Percentiles rank a stretch among this genome's conserved stretches.
These are phyloP conservation scores for Penicillium paneum DNA, from an alignment of 2,329 filamentous ascomycete genomes.

Conservation along the genomic window DNA sequence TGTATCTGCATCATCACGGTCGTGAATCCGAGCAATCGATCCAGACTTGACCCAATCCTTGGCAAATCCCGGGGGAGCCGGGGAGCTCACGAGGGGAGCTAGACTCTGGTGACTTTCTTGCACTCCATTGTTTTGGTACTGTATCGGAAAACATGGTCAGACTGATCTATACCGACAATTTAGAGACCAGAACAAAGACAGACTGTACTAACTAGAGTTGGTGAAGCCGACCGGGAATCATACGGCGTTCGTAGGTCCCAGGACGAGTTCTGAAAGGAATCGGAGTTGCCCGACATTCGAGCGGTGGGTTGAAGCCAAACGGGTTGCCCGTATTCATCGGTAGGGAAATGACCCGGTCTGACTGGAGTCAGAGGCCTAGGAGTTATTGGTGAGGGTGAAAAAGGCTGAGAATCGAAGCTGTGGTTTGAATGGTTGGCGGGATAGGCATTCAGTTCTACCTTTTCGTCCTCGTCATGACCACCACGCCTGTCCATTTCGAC, in stretches of 20 bases:
- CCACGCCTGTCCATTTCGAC: slow-evolving; percentile 16
- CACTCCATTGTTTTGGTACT: slow-evolving; percentile 22
- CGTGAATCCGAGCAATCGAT: slow-evolving; percentile 35
- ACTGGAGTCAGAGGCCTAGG: slow-evolving; percentile 22
- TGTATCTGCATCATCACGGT: slow-evolving; percentile 38
- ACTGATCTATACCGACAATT: neutral
- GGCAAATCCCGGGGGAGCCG: slow-evolving; percentile 29
- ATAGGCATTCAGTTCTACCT: slow-evolving; percentile 25
- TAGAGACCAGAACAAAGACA: neutral
- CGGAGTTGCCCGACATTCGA: slow-evolving; percentile 19
- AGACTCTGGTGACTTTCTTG: slow-evolving; percentile 36
- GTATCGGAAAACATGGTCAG: slow-evolving; percentile 4
- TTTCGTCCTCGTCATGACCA: slow-evolving; percentile 25
- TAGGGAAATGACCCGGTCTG: slow-evolving; percentile 22
- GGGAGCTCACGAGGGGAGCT: slow-evolving; percentile 32
- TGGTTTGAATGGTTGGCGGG: slow-evolving; percentile 14
- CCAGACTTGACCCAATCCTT: slow-evolving; percentile 40
- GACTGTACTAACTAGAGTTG: slow-evolving; percentile 28
- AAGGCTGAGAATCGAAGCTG: slow-evolving; percentile 19
- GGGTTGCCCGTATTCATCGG: slow-evolving; percentile 23
- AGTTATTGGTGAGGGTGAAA: slow-evolving; percentile 13
- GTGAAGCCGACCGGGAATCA: slow-evolving; percentile 32
- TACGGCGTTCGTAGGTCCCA: slow-evolving; percentile 12
- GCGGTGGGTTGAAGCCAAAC: slow-evolving; percentile 22
- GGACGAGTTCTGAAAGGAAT: slow-evolving; percentile 25